These are phyloP conservation scores for Microcos paniculata DNA, from an alignment of 345 rosid species.

Conservation along the genomic window DNA sequence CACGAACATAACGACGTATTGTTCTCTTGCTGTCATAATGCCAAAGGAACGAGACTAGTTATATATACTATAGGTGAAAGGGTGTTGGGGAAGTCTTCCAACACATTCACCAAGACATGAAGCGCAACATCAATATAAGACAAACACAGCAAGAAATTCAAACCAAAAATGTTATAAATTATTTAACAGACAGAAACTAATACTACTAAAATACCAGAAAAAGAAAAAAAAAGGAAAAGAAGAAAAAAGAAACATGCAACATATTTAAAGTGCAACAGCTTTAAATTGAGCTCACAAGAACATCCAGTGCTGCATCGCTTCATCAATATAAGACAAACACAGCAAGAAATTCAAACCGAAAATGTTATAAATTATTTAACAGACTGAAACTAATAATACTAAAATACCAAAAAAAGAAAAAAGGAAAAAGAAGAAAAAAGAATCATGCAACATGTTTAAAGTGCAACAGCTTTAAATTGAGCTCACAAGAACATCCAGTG, in stretches of 20 bases:
- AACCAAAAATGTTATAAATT: neutral
- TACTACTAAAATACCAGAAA: neutral
- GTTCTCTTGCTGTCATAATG: slow-evolving; percentile 53
- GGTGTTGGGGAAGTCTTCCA: slow-evolving; percentile 71
- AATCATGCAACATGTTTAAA: too few species aligned
- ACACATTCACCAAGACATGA: slow-evolving; percentile 31
- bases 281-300: too few species aligned
- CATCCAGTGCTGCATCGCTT: too few species aligned
- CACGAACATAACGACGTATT: slow-evolving; percentile 44
- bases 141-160: neutral
- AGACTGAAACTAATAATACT: too few species aligned
- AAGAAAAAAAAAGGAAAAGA: too few species aligned
- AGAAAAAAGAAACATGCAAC: too few species aligned
- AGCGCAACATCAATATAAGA: slow-evolving; percentile 9
- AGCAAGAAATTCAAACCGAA: too few species aligned
- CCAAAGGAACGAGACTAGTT: slow-evolving; percentile 70
- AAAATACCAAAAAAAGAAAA: too few species aligned
- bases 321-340: too few species aligned
- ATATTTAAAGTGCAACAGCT: too few species aligned
- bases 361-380: too few species aligned
- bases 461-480: neutral
- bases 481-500: neutral
- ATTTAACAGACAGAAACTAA: neutral
- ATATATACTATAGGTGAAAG: slow-evolving; percentile 78
- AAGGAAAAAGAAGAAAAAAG: too few species aligned